Conservation (phyloP, 225 moss, liverwort and hornwort species). For the Physcomitrium patens region DNA sequence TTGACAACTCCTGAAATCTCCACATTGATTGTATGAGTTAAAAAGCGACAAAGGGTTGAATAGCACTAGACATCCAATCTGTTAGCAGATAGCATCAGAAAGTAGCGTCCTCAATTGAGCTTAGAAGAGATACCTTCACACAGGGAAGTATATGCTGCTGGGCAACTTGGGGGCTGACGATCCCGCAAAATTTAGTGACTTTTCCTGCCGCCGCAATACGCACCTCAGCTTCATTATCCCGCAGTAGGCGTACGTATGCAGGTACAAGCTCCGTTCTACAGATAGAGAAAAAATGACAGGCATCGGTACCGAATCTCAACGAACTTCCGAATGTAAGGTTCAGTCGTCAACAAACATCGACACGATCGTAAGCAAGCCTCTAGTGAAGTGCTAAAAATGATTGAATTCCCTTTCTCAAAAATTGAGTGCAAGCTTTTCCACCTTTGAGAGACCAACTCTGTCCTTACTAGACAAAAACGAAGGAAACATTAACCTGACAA, state of each 20-base stretch:
- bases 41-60: background rate
- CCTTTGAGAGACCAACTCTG: background rate
- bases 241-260: conserved; percentile 86
- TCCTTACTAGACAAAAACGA: conserved; percentile 1
- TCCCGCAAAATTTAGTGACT: conserved; percentile 97
- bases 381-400: background rate
- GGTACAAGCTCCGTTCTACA: conserved; percentile 93
- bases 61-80: background rate
- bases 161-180: conserved; percentile 82
- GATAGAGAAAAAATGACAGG: conserved; percentile 20
- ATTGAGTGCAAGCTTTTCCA: background rate
- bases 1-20: conserved; percentile 55
- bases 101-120: conserved; percentile 11
- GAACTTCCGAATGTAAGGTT: conserved; percentile 8
- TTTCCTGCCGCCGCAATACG: conserved; percentile 97
- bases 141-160: conserved; percentile 43
- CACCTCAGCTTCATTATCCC: conserved; percentile 98
- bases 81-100: background rate
- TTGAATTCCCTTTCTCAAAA: background rate
- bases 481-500: conserved; percentile 1
- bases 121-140: conserved; percentile 69
- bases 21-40: background rate
- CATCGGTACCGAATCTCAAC: conserved; percentile 20
- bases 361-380: conserved; percentile 20
- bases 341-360: conserved; percentile 7